Percentiles rank a stretch among this genome's conserved stretches.
Conservation (phyloP, 75 land plant genomes). For the Gnetum montanum region DNA sequence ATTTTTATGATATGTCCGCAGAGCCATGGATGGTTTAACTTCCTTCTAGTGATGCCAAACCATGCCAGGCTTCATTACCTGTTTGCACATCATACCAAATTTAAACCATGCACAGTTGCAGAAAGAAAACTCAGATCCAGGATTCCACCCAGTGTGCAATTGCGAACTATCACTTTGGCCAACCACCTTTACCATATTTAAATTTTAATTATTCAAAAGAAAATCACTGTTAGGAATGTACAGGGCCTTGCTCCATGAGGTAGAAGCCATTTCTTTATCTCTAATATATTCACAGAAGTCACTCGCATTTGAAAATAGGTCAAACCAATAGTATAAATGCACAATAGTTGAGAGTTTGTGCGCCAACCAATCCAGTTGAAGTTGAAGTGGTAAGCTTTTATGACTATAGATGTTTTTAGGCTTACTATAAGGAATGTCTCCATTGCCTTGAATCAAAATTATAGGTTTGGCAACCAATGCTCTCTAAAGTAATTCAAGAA, state of each 20-base stretch:
- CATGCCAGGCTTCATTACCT: constrained; percentile 34
- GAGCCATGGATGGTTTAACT: constrained; percentile 25
- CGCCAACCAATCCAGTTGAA: constrained; percentile 76
- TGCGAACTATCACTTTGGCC: constrained; percentile 20
- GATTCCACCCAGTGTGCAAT: constrained; percentile 38
- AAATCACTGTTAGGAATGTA: constrained; percentile 29
- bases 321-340: constrained; percentile 71
- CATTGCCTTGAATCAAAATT: constrained; percentile 39
- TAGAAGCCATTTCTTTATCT: constrained; percentile 52
- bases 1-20: constrained; percentile 24
- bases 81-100: constrained; percentile 72
- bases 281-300: constrained; percentile 46
- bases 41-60: constrained; percentile 24
- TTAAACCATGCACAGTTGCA: constrained; percentile 63
- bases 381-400: constrained; percentile 60
- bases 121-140: constrained; percentile 53
- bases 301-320: constrained; percentile 45
- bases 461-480: constrained; percentile 49
- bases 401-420: constrained; percentile 55
- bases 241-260: constrained; percentile 29
- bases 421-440: constrained; percentile 51
- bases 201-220: constrained; percentile 14
- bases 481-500: constrained; percentile 70
- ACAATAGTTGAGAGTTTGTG: constrained; percentile 63
- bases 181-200: constrained; percentile 31